Base-by-base conservation (phyloP, 371 early-diverging fungal genomes). In the Zychaea mexicana region DNA sequence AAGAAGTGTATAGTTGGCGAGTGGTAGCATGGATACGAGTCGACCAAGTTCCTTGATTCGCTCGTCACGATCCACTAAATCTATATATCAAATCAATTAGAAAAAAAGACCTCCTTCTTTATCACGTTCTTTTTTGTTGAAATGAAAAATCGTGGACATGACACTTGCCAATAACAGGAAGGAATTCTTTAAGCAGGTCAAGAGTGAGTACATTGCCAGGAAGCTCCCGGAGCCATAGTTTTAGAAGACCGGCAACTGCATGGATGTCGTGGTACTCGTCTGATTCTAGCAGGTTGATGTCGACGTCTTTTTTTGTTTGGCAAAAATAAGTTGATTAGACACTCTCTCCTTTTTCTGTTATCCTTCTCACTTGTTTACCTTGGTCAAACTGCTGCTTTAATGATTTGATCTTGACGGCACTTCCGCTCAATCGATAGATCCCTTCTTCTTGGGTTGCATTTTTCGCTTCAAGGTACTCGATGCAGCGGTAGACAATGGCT, bases 1-100 rank as follows among this genome's bases (percentile, higher is more conserved):
- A n/a, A 98, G 79, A 22, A 96, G 80, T 0, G 94, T 92, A 69
- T 96, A 96, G 79, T 98, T 96, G 42, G 88, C 79, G 21, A 92
- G 67, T 1, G 98, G 98, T 28, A 98, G 76, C 39, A 76, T 69
- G 0, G 91, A 86, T 1, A 96, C 87, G 21, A 97, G 82, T 6
- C 89, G 78, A 0, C 92, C 88, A 15, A 97, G 83, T 76, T 94
- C 91, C 26, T 81, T 76, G 17, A 94, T 82, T 45, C 92, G 87
- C 54, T 90, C 88, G 38, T 81, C 69, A 21, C 93, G 84, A 54
- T 92, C 90, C 9, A 81, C 69, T 15, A 92, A 66, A 57, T 94
- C 95, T 88, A 57, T 55, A 19, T 56, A 52, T 27, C 13, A 30
- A 8, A 2, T 17, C 15, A 2, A 22, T 49, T 49, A 49, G 49